Conservation (phyloP, 805 yeast genomes). For the Wickerhamiella nectarea region DNA sequence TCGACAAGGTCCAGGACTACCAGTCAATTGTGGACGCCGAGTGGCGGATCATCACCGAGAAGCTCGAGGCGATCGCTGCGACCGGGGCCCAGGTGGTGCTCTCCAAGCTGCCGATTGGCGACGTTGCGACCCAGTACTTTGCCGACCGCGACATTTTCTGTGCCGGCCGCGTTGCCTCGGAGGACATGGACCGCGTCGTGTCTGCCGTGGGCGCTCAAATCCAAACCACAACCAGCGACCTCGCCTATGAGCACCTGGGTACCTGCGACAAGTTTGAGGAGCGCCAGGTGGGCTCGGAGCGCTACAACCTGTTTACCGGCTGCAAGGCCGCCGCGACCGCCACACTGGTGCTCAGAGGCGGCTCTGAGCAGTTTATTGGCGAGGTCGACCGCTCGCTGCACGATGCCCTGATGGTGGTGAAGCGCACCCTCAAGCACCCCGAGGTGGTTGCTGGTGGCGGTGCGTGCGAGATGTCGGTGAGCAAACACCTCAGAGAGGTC, state of each 20-base stretch:
- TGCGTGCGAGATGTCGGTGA: constrained; percentile 95
- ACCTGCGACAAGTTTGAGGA: constrained; percentile 81
- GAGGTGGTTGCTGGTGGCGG: constrained; percentile 97
- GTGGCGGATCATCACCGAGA: constrained; percentile 84
- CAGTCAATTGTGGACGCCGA: constrained; percentile 98
- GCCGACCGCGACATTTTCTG: constrained; percentile 94
- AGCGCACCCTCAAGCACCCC: constrained; percentile 79
- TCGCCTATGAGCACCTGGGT: constrained; percentile 60
- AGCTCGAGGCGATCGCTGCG: constrained; percentile 65
- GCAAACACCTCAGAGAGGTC: constrained; percentile 73
- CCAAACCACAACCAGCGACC: constrained; percentile 54
- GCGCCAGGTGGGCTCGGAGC: constrained; percentile 87
- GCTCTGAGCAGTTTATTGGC: constrained; percentile 95
- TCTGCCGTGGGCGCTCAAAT: constrained; percentile 88
- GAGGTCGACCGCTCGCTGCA: constrained; percentile 96
- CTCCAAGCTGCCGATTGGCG: constrained; percentile 93
- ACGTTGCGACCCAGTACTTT: constrained; percentile 95
- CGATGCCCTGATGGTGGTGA: constrained; percentile 97
- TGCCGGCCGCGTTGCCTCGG: constrained; percentile 85
- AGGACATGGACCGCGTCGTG: constrained; percentile 85
- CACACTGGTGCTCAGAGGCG: constrained; percentile 87
- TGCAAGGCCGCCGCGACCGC: constrained; percentile 89
- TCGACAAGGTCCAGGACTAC: constrained; percentile 83
- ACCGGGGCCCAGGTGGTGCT: constrained; percentile 89
- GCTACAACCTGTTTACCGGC: constrained; percentile 86